A percentile compares a stretch with the other conserved stretches of the same genome.
phyloP scores from a whole-genome alignment of 129 eudicot genomes.

The Pittosporum tobira region DNA sequence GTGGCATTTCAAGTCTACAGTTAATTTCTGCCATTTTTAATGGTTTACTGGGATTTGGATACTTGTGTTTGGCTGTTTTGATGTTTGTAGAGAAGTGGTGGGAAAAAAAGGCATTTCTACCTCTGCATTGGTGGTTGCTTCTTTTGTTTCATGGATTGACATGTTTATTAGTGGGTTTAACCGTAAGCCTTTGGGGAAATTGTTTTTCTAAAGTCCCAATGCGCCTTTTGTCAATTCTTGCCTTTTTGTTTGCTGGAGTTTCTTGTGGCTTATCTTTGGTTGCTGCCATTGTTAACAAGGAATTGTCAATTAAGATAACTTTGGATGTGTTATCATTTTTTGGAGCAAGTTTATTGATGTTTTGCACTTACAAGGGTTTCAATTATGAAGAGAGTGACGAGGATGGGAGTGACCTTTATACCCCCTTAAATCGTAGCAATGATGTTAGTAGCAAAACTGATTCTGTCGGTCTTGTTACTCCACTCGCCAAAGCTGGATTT shows the following conservation, averaged over 20 bases:
- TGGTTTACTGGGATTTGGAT: slow-evolving; percentile 51
- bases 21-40: slow-evolving; percentile 42
- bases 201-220: slow-evolving; percentile 36
- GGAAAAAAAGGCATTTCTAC: slow-evolving; percentile 26
- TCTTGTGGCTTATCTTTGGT: slow-evolving; percentile 37
- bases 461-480: slow-evolving; percentile 33
- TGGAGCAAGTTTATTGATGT: slow-evolving; percentile 60
- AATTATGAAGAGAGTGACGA: slow-evolving; percentile 31
- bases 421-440: slow-evolving; percentile 40
- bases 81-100: slow-evolving; percentile 34
- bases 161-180: slow-evolving; percentile 55
- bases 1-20: slow-evolving; percentile 42
- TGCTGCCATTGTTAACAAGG: slow-evolving; percentile 26
- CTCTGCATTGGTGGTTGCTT: slow-evolving; percentile 63
- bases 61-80: slow-evolving; percentile 44
- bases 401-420: slow-evolving; percentile 25
- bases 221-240: slow-evolving; percentile 46
- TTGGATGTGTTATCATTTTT: slow-evolving; percentile 50
- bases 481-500: slow-evolving; percentile 59
- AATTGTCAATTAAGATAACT: slow-evolving; percentile 39
- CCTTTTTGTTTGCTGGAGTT: slow-evolving; percentile 43
- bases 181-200: slow-evolving; percentile 54
- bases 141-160: slow-evolving; percentile 57
- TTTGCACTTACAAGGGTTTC: slow-evolving; percentile 63
- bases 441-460: slow-evolving; percentile 19